Conservation (phyloP, 208 protist genomes). For the Leishmania turanica region DNA sequence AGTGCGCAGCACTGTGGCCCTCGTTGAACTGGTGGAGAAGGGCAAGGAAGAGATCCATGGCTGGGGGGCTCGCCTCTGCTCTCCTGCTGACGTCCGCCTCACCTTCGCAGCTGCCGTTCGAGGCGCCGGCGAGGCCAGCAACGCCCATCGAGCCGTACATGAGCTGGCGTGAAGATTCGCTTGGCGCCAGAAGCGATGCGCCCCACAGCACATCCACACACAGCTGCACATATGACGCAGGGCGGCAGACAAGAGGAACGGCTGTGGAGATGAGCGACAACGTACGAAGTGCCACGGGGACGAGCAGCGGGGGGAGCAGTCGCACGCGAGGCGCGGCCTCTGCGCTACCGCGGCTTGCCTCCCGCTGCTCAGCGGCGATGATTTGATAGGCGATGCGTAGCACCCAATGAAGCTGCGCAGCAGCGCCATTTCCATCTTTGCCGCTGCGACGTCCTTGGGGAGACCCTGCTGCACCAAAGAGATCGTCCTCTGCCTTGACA, state of each 20-base stretch:
- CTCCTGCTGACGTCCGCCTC: background rate
- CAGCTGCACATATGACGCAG: slow-evolving; percentile 41
- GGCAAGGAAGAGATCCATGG: slow-evolving; percentile 56
- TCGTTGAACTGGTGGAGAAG: slow-evolving; percentile 62
- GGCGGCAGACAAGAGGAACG: slow-evolving; percentile 35
- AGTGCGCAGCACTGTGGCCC: slow-evolving; percentile 48
- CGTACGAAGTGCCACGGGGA: slow-evolving; percentile 31
- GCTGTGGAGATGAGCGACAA: slow-evolving; percentile 35
- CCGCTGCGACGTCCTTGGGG: background rate
- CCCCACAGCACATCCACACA: slow-evolving; percentile 69
- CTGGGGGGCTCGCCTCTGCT: slow-evolving; percentile 27
- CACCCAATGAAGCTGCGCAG: slow-evolving; percentile 27
- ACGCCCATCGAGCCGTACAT: slow-evolving; percentile 35
- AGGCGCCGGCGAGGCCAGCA: background rate
- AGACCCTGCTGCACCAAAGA: background rate
- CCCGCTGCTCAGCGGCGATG: slow-evolving; percentile 22
- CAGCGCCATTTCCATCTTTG: background rate
- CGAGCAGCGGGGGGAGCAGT: slow-evolving; percentile 12
- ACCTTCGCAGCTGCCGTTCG: background rate
- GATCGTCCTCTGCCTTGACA: background rate
- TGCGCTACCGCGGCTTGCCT: background rate
- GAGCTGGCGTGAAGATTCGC: slow-evolving; percentile 34
- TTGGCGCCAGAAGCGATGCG: slow-evolving; percentile 38
- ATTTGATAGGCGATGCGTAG: slow-evolving; percentile 30
- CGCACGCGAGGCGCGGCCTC: background rate